Evolutionary conservation across 2,329 filamentous ascomycete species (phyloP), one percentile per base, ranked within the genome.

Genomic region (Penicillium sp.): DNA sequence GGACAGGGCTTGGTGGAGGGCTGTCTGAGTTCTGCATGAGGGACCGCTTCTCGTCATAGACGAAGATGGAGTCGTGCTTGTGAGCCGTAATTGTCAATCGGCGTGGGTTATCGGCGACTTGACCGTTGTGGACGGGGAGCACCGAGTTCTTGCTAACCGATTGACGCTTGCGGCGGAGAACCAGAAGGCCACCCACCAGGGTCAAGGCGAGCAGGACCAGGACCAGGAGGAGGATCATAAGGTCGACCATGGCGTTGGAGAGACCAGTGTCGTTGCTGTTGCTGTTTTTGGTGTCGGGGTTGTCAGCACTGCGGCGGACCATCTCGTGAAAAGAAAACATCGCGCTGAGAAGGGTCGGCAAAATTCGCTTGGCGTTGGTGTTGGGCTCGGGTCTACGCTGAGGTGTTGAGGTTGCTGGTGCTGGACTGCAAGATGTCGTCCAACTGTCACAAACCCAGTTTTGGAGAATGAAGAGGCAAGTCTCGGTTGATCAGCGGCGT

Each of bases 1-100:
- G 93, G 27, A 97, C 88, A n/a, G 86, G 85, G 39, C 85, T 88
- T 60, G 85, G 76, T 24, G 90, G 87, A 12, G 88, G 85, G 54
- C 83, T 85, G 51, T 79, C 76, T 29, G 87, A 86, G 70, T 87
- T 87, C 55, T 83, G 79, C 57, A 91, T 82, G 72, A 94, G 83
- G 56, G 82, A 82, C 65, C 85, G 82, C 71, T 93, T 89, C 68
- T 88, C 84, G 61, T 86, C 82, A 67, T 89, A 86, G 61, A 93
- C 81, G 52, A 89, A 79, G 57, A 93, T 78, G 52, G 79, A 79
- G 49, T 88, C 88, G 47, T 83, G 81, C 66, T 81, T 82, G 62
- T 76, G 74, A 12, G 76, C 65, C 39, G 71, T 74, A 55, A 83
- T 80, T 27, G 80, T 84, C 12, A 83, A 68, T 48, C 80, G 79